A percentile compares a stretch with the other conserved stretches of the same genome.
phyloP scores from a whole-genome alignment of 2,329 filamentous ascomycete genomes.

The Colletotrichum agaves region DNA sequence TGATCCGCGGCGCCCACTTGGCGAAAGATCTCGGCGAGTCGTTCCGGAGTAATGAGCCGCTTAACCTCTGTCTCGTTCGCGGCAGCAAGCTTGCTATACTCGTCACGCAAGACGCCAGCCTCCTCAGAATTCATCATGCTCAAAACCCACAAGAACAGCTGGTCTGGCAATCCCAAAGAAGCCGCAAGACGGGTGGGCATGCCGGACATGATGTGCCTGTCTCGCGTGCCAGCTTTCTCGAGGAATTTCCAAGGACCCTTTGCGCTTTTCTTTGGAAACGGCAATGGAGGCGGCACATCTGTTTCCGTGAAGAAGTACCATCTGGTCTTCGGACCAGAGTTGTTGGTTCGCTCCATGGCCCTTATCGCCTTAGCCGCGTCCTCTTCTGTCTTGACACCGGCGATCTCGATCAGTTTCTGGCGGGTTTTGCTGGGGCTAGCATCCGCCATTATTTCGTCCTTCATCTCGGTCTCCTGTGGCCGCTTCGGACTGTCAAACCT shows the following conservation, averaged over 20 bases:
- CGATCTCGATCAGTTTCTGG: constrained; percentile 37
- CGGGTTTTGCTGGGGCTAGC: constrained; percentile 32
- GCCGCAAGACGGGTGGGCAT: constrained; percentile 64
- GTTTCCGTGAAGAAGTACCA: constrained; percentile 63
- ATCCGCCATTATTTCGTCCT: constrained; percentile 40
- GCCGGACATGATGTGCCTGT: constrained; percentile 71
- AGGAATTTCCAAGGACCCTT: constrained; percentile 61
- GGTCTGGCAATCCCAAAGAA: constrained; percentile 63
- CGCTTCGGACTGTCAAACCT: constrained; percentile 65
- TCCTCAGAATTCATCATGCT: constrained; percentile 67
- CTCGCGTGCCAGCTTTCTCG: constrained; percentile 59
- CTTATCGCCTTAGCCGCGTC: constrained; percentile 56
- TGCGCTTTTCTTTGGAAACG: constrained; percentile 51
- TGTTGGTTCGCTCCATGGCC: constrained; percentile 62
- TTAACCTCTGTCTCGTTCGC: constrained; percentile 55
- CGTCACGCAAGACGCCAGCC: constrained; percentile 64
- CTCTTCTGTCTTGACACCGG: constrained; percentile 49
- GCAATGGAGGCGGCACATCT: constrained; percentile 41
- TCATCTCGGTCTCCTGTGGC: constrained; percentile 50
- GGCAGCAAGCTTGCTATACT: constrained; percentile 68
- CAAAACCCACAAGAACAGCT: constrained; percentile 74
- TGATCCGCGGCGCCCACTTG: constrained; percentile 66
- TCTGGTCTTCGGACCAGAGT: constrained; percentile 46
- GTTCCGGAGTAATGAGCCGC: constrained; percentile 56
- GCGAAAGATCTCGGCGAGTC: constrained; percentile 65